Evolutionary conservation across 805 yeast genomes (phyloP).

Genomic region (Kockiozyma suomiensis): DNA sequence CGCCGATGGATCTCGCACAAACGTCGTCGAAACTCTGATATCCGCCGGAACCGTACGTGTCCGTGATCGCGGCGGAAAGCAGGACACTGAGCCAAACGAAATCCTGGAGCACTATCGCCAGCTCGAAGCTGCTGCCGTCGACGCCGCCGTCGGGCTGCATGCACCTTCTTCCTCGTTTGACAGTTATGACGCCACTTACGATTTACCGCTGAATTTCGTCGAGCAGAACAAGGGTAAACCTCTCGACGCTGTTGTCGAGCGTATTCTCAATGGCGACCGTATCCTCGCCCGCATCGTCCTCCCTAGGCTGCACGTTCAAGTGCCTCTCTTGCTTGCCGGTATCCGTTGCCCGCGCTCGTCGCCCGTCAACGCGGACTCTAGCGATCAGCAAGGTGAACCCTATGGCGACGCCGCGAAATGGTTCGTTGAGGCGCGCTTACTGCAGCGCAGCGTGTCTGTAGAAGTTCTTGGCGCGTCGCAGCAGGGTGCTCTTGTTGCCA

Average conservation of each 20-base stretch:
- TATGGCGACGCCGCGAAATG: conserved; percentile 66
- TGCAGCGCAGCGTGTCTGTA: conserved; percentile 62
- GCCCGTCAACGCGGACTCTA: conserved; percentile 42
- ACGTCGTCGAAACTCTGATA: conserved; percentile 59
- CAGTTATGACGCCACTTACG: conserved; percentile 24
- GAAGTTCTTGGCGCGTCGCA: conserved; percentile 62
- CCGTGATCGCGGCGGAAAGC: conserved; percentile 46
- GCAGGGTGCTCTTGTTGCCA: conserved; percentile 54
- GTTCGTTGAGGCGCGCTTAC: conserved; percentile 64
- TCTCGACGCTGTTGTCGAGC: conserved; percentile 66
- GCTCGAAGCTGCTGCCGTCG: conserved; percentile 56
- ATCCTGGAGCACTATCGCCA: conserved; percentile 36
- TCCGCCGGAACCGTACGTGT: conserved; percentile 64
- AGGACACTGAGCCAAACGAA: conserved; percentile 17
- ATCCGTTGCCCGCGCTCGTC: conserved; percentile 71
- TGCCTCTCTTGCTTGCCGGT: conserved; percentile 73
- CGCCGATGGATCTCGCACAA: conserved; percentile 45
- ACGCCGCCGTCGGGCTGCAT: conserved; percentile 64
- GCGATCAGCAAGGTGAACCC: conserved; percentile 51
- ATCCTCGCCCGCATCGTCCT: conserved; percentile 61
- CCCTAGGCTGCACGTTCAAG: conserved; percentile 56
- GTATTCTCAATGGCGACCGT: conserved; percentile 77
- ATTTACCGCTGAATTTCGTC: conserved; percentile 44
- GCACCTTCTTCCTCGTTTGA: conserved; percentile 1
- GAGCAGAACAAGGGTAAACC: conserved; percentile 48